Evolutionary conservation across 768 basidiomycete genomes (phyloP).

Genomic region (Phylloporus rhodoxanthus): DNA sequence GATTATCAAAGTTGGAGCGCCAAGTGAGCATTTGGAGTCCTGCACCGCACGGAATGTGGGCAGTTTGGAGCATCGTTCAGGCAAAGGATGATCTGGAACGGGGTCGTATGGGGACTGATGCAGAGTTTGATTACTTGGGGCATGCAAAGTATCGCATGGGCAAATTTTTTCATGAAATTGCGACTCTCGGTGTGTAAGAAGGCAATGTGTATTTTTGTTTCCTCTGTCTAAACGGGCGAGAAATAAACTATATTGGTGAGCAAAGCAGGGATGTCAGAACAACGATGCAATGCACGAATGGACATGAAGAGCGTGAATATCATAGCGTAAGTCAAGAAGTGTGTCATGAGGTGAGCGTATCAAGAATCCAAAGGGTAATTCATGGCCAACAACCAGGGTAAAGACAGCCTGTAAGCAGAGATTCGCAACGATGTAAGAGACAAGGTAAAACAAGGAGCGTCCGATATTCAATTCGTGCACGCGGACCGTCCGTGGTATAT

Average conservation of each 20-base stretch:
- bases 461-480: conserved; percentile 33
- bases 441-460: conserved; percentile 30
- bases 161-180: conserved; percentile 54
- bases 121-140: conserved; percentile 86
- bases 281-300: conserved; percentile 17
- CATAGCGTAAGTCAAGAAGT: conserved; percentile 35
- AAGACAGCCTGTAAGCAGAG: conserved; percentile 4
- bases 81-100: conserved; percentile 69
- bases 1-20: conserved; percentile 57
- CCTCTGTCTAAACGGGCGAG: conserved; percentile 11
- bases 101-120: conserved; percentile 39
- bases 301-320: conserved; percentile 39
- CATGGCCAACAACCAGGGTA: conserved; percentile 8
- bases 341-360: conserved; percentile 27
- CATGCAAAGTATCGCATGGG: conserved; percentile 71
- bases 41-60: conserved; percentile 88
- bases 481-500: conserved; percentile 3
- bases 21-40: conserved; percentile 88
- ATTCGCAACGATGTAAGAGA: conserved; percentile 4
- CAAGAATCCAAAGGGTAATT: conserved; percentile 21
- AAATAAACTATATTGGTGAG: conserved; percentile 37
- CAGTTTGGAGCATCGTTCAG: conserved; percentile 91
- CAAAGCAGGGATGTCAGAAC: conserved; percentile 43
- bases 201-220: background rate
- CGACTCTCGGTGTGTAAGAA: conserved; percentile 36